Base-by-base conservation (phyloP, 2,329 filamentous ascomycete species). In the Rosellinia necatrix region DNA sequence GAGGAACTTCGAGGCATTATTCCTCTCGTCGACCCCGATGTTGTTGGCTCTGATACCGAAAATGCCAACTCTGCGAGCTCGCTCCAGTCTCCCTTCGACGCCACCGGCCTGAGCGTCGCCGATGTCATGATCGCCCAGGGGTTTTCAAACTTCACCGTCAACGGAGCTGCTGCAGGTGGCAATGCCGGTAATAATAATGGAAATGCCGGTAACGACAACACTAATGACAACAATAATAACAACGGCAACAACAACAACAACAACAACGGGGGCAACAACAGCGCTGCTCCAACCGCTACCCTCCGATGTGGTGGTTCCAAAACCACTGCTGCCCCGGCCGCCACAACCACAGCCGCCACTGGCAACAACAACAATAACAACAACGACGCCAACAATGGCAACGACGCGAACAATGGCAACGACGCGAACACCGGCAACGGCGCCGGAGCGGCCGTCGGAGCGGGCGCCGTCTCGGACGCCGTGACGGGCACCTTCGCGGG, bases 11-110 rank as follows among this genome's bases (percentile, higher is more conserved):
- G 87, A 38, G 87, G 87, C 59, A 85, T 90, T 53, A 77, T 88
- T 3, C 86, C 87, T 22, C 76, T 87, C 13, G 81, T 90, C 59
- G 87, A 90, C 69, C 86, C 87, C 2, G 81, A 74, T 58, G 84
- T 89, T 34, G 75, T 66, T 47, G 83, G 80, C 54, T 74, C 82
- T 19, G 84, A 79, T 51, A 65, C 75, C 9, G 82, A 84, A 68
- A 89, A 88, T 59, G 80, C 81, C 58, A 82, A 86, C 69, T 84
- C 85, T 13, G 74, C 72, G 2, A 71, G 71, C 21, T 86, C 82
- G 3, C 68, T 80, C 41, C 68, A 68, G 15, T 77, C 71, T 3
- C 84, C 87, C 3, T 83, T 89, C 42, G 71, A 78, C 40, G 84
- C 85, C 12, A 71, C 70, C 49, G 86, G 87, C n/a, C 70, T 86